Evolutionary conservation across 2,329 filamentous ascomycete species (phyloP), one percentile per base, ranked within the genome.

Genomic region (Zasmidium citrigriseum): DNA sequence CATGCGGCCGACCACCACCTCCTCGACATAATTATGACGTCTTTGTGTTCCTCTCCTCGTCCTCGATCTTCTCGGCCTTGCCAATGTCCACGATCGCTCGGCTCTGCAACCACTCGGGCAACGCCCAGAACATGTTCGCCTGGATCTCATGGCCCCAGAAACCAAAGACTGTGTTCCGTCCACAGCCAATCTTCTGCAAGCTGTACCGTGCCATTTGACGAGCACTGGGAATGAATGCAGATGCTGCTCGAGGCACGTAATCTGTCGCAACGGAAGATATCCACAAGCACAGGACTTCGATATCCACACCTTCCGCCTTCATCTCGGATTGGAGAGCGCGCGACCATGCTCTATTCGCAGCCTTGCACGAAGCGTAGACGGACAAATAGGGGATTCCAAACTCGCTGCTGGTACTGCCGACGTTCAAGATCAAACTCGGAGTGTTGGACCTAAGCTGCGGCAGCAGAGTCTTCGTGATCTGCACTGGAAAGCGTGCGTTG

Each of bases 401-500:
- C 48, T 67, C 57, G 2, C 79, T 76, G 2, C 78, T 72, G 3
- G 79, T 61, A 3, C 79, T 82, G 4, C 80, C 78, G 29, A 84
- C 73, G 63, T 81, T 84, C 62, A 86, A 54, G 52, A 86, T 71
- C 4, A 86, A 70, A 1, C 75, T 70, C 0, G 82, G 80, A 0
- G 67, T 62, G 54, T 73, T 76, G 21, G 68, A 68, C 2, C 68
- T 61, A 23, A 86, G 71, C 0, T 74, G 57, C 0, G 82, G 81
- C 0, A 85, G 62, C 2, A 84, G 70, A 0, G 73, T 71, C 0
- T 73, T 68, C 0, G 79, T 83, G 3, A 86, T 67, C 18, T 81
- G 78, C 1, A 77, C 71, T 0, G 80, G 78, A 62, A 85, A 86
- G 3, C 77, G 69, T 2, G 75, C 73, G 64, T 85, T 85, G 56